phyloP scores from a whole-genome alignment of 2,329 filamentous ascomycete genomes.

The Cryphonectria carpinicola region DNA sequence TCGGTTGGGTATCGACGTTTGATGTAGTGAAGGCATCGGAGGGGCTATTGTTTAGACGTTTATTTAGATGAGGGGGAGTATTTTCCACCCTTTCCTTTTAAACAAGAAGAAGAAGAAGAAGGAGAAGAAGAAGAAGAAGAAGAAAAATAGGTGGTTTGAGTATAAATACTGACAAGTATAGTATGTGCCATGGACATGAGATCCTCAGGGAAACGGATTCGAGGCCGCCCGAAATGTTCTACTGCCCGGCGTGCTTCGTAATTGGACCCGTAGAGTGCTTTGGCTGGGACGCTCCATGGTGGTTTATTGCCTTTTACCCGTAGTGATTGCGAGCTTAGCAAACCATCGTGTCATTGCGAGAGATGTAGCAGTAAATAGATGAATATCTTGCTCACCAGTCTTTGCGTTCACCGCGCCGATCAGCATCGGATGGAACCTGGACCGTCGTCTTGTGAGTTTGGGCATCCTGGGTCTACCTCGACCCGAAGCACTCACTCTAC shows the following conservation, averaged over 20 bases:
- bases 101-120: neutral
- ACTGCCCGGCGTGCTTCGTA: constrained; percentile 47
- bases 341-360: neutral
- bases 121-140: neutral
- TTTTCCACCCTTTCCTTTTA: too few species aligned
- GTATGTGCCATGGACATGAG: constrained; percentile 50
- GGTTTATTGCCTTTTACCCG: constrained; percentile 67
- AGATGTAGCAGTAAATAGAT: constrained; percentile 15
- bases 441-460: constrained; percentile 7
- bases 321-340: neutral
- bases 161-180: constrained; percentile 40
- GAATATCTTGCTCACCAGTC: constrained; percentile 47
- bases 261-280: constrained; percentile 58
- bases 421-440: constrained; percentile 72
- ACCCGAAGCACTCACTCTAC: constrained; percentile 61
- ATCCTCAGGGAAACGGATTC: constrained; percentile 45
- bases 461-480: neutral
- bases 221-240: constrained; percentile 42
- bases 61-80: neutral
- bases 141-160: neutral
- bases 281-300: constrained; percentile 72
- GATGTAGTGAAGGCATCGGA: constrained; percentile 69
- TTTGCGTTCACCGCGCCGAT: constrained; percentile 68
- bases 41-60: constrained; percentile 43
- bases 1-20: constrained; percentile 57